Percentiles rank a stretch among this genome's conserved stretches.
These are phyloP conservation scores for Gliomastix tumulicola DNA, from an alignment of 2,329 filamentous ascomycete genomes.

Conservation along the genomic window DNA sequence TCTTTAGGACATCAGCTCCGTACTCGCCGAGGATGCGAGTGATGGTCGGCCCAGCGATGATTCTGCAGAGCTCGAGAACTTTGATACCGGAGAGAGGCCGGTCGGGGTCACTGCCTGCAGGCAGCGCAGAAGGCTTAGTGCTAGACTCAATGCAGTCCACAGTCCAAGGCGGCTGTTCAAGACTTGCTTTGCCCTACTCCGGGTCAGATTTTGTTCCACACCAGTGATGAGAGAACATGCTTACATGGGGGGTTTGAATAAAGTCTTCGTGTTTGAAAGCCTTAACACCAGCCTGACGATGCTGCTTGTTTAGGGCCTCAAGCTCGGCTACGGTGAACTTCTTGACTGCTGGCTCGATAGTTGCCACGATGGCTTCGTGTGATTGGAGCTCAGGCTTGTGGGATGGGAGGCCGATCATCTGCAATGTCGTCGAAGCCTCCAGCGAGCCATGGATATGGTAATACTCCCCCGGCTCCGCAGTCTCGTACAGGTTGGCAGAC, in stretches of 20 bases:
- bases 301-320: slow-evolving; percentile 47
- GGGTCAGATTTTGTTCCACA: too few relatives aligned
- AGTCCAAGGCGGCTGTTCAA: slow-evolving; percentile 35
- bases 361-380: slow-evolving; percentile 50
- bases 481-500: slow-evolving; percentile 66
- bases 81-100: slow-evolving; percentile 53
- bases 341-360: slow-evolving; percentile 53
- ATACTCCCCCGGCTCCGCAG: slow-evolving; percentile 57
- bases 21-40: slow-evolving; percentile 67
- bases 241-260: slow-evolving; percentile 38
- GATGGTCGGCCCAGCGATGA: slow-evolving; percentile 71
- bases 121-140: slow-evolving; percentile 38
- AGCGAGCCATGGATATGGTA: slow-evolving; percentile 73
- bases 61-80: slow-evolving; percentile 67
- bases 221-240: too few relatives aligned
- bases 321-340: slow-evolving; percentile 47
- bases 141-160: slow-evolving; percentile 41
- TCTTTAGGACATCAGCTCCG: slow-evolving; percentile 66
- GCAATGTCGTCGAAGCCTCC: slow-evolving; percentile 61
- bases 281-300: slow-evolving; percentile 53
- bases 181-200: slow-evolving; percentile 35
- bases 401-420: slow-evolving; percentile 62
- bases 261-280: slow-evolving; percentile 55
- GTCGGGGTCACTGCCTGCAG: slow-evolving; percentile 5
- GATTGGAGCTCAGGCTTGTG: slow-evolving; percentile 52